Evolutionary conservation across 176 grass and related monocot species (phyloP), one percentile per base, ranked within the genome.

Genomic region (Cenchrus purpureus): DNA sequence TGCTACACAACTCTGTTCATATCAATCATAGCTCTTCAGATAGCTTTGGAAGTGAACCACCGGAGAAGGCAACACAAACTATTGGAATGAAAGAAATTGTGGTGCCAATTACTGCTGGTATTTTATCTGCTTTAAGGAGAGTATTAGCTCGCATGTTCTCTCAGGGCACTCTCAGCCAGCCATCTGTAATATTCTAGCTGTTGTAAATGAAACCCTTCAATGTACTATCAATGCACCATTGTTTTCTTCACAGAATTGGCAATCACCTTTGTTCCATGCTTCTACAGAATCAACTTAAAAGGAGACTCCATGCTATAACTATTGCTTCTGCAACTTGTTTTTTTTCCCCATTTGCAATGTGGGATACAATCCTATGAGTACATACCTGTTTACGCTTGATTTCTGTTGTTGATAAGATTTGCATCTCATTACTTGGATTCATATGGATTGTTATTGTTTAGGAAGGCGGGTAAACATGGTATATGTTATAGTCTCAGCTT

Each of bases 291-390:
- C 97, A 96, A 76, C 93, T 96, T 79, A 99, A 99, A 87, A 92
- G 97, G 63, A 65, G 93, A 79, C 93, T 99, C 85, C 94, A 99
- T 94, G 91, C 93, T 57, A 92, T 96, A 87, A 91, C 87, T 82
- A 74, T 99, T 89, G 97, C 97, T 87, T 89, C 93, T 76, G 93
- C 97, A 46, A 92, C 97, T 17, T 99, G 91, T 89, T 99, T 99
- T 62, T 90, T 94, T 86, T 99, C 96, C 82, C 97, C 97, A 74
- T 89, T 99, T 83, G 97, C 97, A 16, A 94, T 99, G 97, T 99
- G 90, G 94, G 97, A 96, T 87, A 96, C 97, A 73, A 99, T 99
- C 34, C 86, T 99, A 93, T 99, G 76, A 94, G 91, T 94, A 53
- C 65, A 50, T 15, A 34, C 45, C 32, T 4, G 3, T 82, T 81